These are phyloP conservation scores for Sicyos baderoa DNA, from an alignment of 306 rosid species.

Conservation along the genomic window DNA sequence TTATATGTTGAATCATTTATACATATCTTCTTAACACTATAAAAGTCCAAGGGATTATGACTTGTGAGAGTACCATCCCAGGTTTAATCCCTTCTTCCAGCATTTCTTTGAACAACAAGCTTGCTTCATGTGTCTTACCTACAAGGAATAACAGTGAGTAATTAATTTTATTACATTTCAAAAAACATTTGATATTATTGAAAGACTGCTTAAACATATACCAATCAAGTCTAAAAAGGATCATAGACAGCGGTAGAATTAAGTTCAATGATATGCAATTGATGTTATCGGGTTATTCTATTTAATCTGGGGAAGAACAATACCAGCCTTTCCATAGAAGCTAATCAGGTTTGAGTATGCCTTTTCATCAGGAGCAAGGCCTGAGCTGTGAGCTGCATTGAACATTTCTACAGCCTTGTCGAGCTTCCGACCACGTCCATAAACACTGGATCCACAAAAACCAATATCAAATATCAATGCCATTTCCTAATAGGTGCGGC, in stretches of 20 bases:
- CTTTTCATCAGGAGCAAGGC: constrained; percentile 57
- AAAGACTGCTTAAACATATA: not conserved
- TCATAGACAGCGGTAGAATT: not conserved
- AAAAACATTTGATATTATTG: not conserved
- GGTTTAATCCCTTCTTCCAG: constrained; percentile 68
- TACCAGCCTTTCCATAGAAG: constrained; percentile 90
- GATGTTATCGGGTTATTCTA: not conserved
- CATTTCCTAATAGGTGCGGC: not conserved
- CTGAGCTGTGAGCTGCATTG: constrained; percentile 44
- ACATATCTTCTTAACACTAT: not conserved
- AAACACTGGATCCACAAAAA: constrained; percentile 50
- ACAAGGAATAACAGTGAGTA: constrained; percentile 22
- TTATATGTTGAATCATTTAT: not conserved
- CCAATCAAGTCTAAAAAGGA: not conserved
- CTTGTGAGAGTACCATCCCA: constrained; percentile 49
- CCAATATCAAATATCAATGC: constrained; percentile 18
- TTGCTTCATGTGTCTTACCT: constrained; percentile 69
- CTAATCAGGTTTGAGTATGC: constrained; percentile 70
- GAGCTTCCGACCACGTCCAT: constrained; percentile 69
- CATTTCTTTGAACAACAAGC: constrained; percentile 63
- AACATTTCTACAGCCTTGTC: constrained; percentile 72
- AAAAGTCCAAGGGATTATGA: not conserved
- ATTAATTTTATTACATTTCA: not conserved
- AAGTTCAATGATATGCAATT: not conserved
- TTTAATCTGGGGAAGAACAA: constrained; percentile 12